Base-by-base conservation (phyloP, 306 rosid species). In the Delonix regia region DNA sequence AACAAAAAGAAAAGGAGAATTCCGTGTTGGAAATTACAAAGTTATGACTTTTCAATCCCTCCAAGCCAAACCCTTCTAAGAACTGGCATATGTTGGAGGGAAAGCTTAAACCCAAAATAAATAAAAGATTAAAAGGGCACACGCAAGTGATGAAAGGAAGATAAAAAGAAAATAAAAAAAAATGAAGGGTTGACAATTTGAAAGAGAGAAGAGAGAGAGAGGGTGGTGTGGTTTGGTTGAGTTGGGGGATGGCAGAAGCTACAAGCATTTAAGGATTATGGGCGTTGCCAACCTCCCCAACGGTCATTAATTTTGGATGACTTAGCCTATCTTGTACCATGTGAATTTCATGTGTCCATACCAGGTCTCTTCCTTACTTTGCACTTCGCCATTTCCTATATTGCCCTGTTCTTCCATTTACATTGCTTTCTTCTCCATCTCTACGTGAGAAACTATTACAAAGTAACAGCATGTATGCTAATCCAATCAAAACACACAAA, bases 201-300 rank as follows among this genome's bases (percentile, higher is more conserved):
- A 25, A 51, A 51, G 1, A 0, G 0, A n/a, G 19, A 6, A 51
- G 57, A 51, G 56, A 51, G 13, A 2, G 45, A 24, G 18, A 11
- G 12, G 75, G 78, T 22, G 75, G 76, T 76, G 30, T 77, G 39
- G 85, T 73, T 77, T 77, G 39, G 85, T 73, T 77, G 82, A 78
- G 56, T 78, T 52, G 36, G 73, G 53, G 21, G 84, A 77, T 80
- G 85, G 11, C 69, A 28, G 45, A 71, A 63, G 66, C 25, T n/a
- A 52, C 7, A 24, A 59, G 79, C 88, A 90, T 89, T 87, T 83
- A 86, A 80, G 69, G 82, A 22, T 27, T 75, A 49, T 68, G 79
- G 84, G 69, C 61, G 74, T 56, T 49, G 81, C 91, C 91, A 90
- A 90, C 97, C 78, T 83, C 88, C 88, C 87, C 88, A 82, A 78